These are phyloP conservation scores for Trametes villosa DNA, from an alignment of 768 basidiomycete genomes.

Conservation along the genomic window DNA sequence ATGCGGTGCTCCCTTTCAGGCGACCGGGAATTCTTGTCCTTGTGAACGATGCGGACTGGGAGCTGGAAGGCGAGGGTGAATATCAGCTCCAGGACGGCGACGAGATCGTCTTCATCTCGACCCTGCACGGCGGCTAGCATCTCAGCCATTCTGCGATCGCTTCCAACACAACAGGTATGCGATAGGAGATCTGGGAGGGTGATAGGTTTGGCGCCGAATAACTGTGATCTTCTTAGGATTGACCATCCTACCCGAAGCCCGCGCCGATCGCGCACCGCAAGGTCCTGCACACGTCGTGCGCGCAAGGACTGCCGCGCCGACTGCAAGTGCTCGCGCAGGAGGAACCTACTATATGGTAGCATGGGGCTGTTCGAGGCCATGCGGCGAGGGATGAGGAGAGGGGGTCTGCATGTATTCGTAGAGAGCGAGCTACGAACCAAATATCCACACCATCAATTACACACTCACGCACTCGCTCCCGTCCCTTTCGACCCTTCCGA, in stretches of 20 bases:
- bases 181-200: too few species aligned
- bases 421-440: neutral
- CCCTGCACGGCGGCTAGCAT: constrained; percentile 83
- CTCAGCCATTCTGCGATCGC: too few species aligned
- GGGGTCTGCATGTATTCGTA: neutral
- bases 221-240: too few species aligned
- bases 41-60: constrained; percentile 98
- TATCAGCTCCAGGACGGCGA: constrained; percentile 79
- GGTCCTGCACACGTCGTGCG: too few species aligned
- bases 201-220: too few species aligned
- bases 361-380: too few species aligned
- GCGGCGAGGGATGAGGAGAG: neutral
- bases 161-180: too few species aligned
- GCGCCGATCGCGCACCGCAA: too few species aligned
- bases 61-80: constrained; percentile 91
- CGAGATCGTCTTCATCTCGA: constrained; percentile 96
- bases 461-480: neutral
- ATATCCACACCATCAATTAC: neutral
- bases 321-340: too few species aligned
- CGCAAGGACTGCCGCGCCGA: too few species aligned
- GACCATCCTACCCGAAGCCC: too few species aligned
- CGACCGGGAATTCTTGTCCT: constrained; percentile 96
- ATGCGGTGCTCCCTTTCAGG: constrained; percentile 47
- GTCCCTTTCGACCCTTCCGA: neutral
- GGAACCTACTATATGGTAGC: too few species aligned